Evolutionary conservation across 768 basidiomycete genomes (phyloP).

Genomic region (Suillus sp.): DNA sequence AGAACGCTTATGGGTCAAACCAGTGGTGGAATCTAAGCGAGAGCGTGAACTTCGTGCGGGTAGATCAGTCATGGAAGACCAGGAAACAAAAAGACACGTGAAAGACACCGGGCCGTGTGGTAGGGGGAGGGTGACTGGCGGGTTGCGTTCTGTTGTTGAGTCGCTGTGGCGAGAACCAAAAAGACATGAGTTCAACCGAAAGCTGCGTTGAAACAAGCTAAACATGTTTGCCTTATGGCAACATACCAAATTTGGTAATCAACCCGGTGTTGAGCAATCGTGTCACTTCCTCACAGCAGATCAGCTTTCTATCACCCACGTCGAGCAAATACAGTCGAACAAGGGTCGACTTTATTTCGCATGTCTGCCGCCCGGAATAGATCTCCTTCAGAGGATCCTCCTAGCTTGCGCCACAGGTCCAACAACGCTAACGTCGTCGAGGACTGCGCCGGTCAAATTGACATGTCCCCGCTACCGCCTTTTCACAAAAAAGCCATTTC

Average conservation of each 20-base stretch:
- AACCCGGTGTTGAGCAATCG: constrained; percentile 1
- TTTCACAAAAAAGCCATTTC: constrained; percentile 52
- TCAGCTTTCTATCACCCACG: constrained; percentile 10
- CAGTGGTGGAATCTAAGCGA: not conserved
- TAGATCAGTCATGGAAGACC: constrained; percentile 5
- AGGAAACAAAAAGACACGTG: not conserved
- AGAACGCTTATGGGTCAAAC: not conserved
- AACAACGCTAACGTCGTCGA: constrained; percentile 35
- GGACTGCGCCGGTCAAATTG: constrained; percentile 31
- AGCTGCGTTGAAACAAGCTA: not conserved
- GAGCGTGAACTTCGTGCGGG: not conserved
- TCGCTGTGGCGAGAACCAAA: constrained; percentile 5
- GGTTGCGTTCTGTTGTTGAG: not conserved
- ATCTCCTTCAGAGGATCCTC: constrained; percentile 29
- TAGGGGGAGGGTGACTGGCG: too few relatives aligned
- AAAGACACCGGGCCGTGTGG: constrained; percentile 2
- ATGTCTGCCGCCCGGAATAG: constrained; percentile 31
- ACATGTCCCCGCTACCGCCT: constrained; percentile 29
- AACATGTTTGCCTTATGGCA: not conserved
- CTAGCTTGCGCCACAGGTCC: constrained; percentile 33
- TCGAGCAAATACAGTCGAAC: not conserved
- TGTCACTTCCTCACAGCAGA: constrained; percentile 4
- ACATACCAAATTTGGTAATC: constrained; percentile 12
- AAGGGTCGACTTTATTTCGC: constrained; percentile 13
- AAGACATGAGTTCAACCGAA: not conserved